Conservation (phyloP, 2,329 filamentous ascomycete species). For the Fusarium sp. region DNA sequence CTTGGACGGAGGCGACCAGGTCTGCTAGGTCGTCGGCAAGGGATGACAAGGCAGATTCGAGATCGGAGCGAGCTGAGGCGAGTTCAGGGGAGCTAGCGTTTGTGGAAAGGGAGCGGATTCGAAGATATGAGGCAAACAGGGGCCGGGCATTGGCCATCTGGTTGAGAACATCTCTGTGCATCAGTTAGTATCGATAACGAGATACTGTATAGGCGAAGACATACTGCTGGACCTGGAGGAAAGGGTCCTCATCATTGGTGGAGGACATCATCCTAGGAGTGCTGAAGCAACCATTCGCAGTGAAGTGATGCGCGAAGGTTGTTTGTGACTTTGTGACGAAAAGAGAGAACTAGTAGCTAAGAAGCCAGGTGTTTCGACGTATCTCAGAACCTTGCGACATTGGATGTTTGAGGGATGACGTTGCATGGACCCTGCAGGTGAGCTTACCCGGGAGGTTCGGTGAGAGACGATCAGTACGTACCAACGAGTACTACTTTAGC, state of each 20-base stretch:
- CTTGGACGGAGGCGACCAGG: conserved; percentile 86
- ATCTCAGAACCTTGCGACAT: conserved; percentile 42
- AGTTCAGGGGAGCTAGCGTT: conserved; percentile 84
- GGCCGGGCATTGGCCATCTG: conserved; percentile 85
- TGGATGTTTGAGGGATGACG: conserved; percentile 49
- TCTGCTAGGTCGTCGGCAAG: conserved; percentile 89
- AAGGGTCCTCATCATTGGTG: conserved; percentile 75
- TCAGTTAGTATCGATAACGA: conserved; percentile 20
- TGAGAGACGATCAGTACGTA: conserved; percentile 39
- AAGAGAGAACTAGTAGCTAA: conserved; percentile 2
- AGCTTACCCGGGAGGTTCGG: conserved; percentile 30
- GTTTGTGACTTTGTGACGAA: conserved; percentile 3
- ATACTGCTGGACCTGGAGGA: conserved; percentile 79
- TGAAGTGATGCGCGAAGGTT: conserved; percentile 15
- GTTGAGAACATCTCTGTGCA: conserved; percentile 84
- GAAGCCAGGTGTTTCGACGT: conserved; percentile 21
- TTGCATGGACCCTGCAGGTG: conserved; percentile 43
- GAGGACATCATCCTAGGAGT: conserved; percentile 73
- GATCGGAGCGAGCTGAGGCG: conserved; percentile 78
- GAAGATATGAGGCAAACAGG: conserved; percentile 93
- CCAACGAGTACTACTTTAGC: background rate
- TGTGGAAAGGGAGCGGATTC: conserved; percentile 88
- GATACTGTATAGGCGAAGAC: conserved; percentile 40
- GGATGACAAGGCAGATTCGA: conserved; percentile 73
- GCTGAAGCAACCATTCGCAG: conserved; percentile 41